phyloP scores from a whole-genome alignment of 2,329 filamentous ascomycete species.

The Fusarium graminum region DNA sequence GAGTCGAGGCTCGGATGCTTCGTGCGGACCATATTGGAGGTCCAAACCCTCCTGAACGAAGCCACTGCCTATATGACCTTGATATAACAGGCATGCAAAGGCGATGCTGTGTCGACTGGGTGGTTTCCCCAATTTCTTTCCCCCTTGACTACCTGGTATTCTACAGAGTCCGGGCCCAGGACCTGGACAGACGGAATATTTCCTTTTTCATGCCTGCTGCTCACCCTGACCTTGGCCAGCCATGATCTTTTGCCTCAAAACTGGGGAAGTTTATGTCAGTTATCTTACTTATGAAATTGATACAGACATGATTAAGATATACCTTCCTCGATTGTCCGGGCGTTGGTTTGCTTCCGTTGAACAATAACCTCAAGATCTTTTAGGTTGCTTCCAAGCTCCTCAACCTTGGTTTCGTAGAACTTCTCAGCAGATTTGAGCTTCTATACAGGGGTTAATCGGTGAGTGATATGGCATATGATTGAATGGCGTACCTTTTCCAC shows the following conservation, averaged over 20 bases:
- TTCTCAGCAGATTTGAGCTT: conserved; percentile 65
- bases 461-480: conserved; percentile 7
- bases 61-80: conserved; percentile 24
- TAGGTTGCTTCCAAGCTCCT: conserved; percentile 65
- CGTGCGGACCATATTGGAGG: conserved; percentile 49
- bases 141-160: conserved; percentile 13
- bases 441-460: conserved; percentile 51
- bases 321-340: conserved; percentile 91
- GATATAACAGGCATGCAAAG: conserved; percentile 11
- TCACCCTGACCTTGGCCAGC: conserved; percentile 51
- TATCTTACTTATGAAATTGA: conserved; percentile 39
- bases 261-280: conserved; percentile 50
- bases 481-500: conserved; percentile 80
- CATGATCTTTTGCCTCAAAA: conserved; percentile 61
- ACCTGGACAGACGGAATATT: conserved; percentile 1
- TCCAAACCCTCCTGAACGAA: conserved; percentile 49
- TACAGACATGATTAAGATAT: conserved; percentile 38
- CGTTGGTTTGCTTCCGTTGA: conserved; percentile 82
- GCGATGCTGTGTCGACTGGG: conserved; percentile 18
- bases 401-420: conserved; percentile 70
- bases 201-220: conserved; percentile 37
- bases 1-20: conserved; percentile 50
- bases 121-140: conserved; percentile 1
- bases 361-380: conserved; percentile 70
- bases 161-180: not conserved